Conservation (phyloP, 306 rosid genomes). For the Cicer yamashitae region DNA sequence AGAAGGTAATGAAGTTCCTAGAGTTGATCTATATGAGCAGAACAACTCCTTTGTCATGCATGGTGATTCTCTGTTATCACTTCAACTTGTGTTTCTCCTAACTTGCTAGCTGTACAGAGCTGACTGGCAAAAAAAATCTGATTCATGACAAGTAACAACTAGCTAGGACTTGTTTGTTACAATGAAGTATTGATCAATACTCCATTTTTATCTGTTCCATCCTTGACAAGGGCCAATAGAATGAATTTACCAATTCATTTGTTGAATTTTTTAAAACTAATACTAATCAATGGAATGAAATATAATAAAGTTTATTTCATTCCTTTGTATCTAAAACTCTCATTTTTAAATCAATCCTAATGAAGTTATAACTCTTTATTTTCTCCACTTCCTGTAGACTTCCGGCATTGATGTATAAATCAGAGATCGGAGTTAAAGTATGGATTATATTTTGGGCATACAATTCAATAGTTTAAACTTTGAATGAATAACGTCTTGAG, state of each 20-base stretch:
- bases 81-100: constrained; percentile 46
- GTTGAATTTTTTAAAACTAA: constrained; percentile 1
- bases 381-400: background rate
- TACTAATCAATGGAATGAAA: constrained; percentile 36
- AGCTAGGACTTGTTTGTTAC: constrained; percentile 46
- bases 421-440: constrained; percentile 5
- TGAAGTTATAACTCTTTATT: background rate
- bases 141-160: constrained; percentile 41
- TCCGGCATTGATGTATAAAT: background rate
- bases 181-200: constrained; percentile 48
- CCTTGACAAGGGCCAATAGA: constrained; percentile 25
- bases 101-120: constrained; percentile 49
- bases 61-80: constrained; percentile 26
- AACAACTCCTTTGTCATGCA: background rate
- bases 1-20: constrained; percentile 42
- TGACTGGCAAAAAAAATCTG: constrained; percentile 39
- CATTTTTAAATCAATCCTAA: background rate
- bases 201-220: constrained; percentile 47
- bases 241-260: constrained; percentile 23
- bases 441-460: background rate
- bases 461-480: background rate
- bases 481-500: background rate
- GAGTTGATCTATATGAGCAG: constrained; percentile 25
- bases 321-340: background rate
- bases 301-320: background rate